Percentiles rank a stretch among this genome's conserved stretches.
Conservation (phyloP, 2,329 filamentous ascomycete genomes). For the Neoscytalidium dimidiatum region DNA sequence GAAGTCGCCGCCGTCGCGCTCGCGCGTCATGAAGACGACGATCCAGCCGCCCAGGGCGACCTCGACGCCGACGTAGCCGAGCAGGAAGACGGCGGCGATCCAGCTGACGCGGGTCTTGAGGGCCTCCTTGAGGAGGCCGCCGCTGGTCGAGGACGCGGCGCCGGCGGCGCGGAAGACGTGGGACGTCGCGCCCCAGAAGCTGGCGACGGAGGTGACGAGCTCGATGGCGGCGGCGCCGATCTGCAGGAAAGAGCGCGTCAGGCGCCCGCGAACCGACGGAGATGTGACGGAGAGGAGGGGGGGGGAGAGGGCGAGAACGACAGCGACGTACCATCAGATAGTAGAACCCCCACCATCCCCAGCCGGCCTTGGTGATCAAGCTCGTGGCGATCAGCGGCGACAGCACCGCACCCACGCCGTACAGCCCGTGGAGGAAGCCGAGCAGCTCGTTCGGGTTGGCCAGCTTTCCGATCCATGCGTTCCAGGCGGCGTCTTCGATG, state of each 20-base stretch:
- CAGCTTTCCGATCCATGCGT: slow-evolving; percentile 70
- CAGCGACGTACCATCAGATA: slow-evolving; percentile 67
- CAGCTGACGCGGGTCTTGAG: slow-evolving; percentile 62
- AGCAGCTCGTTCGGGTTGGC: slow-evolving; percentile 71
- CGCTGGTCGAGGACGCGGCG: slow-evolving; percentile 25
- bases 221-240: slow-evolving; percentile 61
- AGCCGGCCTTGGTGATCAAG: slow-evolving; percentile 64
- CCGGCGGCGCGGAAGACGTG: slow-evolving; percentile 56
- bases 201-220: slow-evolving; percentile 49
- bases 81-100: slow-evolving; percentile 70
- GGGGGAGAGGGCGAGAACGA: slow-evolving; percentile 26
- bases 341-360: slow-evolving; percentile 74
- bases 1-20: slow-evolving; percentile 52
- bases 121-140: slow-evolving; percentile 54
- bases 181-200: slow-evolving; percentile 67
- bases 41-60: slow-evolving; percentile 79
- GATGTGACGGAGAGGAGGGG: too few species aligned
- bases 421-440: slow-evolving; percentile 71
- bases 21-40: slow-evolving; percentile 81
- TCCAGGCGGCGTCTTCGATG: slow-evolving; percentile 63
- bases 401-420: slow-evolving; percentile 71
- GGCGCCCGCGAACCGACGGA: too few species aligned
- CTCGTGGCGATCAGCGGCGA: slow-evolving; percentile 70
- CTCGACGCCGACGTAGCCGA: slow-evolving; percentile 78
- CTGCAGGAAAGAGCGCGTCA: too few species aligned